These are phyloP conservation scores for Skeletonema tropicum DNA, from an alignment of 108 stramenopile genomes.

Conservation along the genomic window DNA sequence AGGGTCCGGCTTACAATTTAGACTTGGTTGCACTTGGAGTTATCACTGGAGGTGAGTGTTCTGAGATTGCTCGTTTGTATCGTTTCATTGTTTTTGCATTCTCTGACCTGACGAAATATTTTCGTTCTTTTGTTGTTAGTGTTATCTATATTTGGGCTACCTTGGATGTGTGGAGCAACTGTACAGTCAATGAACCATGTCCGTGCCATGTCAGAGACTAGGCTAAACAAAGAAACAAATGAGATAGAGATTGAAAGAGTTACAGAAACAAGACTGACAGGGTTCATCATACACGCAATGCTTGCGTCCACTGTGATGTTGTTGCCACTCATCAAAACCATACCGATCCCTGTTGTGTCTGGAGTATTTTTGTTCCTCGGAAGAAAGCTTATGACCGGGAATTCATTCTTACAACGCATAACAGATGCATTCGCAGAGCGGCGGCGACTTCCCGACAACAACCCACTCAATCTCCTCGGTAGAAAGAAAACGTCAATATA, in stretches of 20 bases:
- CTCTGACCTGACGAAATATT: background rate
- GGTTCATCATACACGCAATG: slow-evolving; percentile 90
- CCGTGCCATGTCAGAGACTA: slow-evolving; percentile 82
- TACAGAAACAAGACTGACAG: slow-evolving; percentile 91
- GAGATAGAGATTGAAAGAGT: slow-evolving; percentile 77
- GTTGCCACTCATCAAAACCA: slow-evolving; percentile 77
- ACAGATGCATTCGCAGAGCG: slow-evolving; percentile 73
- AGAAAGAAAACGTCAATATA: slow-evolving; percentile 77
- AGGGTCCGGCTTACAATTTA: slow-evolving; percentile 91
- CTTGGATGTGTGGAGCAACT: slow-evolving; percentile 98
- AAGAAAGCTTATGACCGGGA: slow-evolving; percentile 84
- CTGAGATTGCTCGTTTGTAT: background rate
- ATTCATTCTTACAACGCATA: slow-evolving; percentile 76
- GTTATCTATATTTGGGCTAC: slow-evolving; percentile 88
- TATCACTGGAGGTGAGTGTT: slow-evolving; percentile 77
- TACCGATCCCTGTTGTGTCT: slow-evolving; percentile 93
- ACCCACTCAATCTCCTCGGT: slow-evolving; percentile 78
- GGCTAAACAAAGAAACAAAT: slow-evolving; percentile 75
- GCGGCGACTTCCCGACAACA: slow-evolving; percentile 56
- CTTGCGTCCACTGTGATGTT: slow-evolving; percentile 79
- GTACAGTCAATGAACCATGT: slow-evolving; percentile 96
- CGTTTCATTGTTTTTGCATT: background rate
- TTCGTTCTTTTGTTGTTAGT: slow-evolving; percentile 17
- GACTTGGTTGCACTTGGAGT: slow-evolving; percentile 92
- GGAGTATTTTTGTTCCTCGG: slow-evolving; percentile 96